Evolutionary conservation across 176 grass and related monocot species (phyloP).

Genomic region (Elymus sibiricus): DNA sequence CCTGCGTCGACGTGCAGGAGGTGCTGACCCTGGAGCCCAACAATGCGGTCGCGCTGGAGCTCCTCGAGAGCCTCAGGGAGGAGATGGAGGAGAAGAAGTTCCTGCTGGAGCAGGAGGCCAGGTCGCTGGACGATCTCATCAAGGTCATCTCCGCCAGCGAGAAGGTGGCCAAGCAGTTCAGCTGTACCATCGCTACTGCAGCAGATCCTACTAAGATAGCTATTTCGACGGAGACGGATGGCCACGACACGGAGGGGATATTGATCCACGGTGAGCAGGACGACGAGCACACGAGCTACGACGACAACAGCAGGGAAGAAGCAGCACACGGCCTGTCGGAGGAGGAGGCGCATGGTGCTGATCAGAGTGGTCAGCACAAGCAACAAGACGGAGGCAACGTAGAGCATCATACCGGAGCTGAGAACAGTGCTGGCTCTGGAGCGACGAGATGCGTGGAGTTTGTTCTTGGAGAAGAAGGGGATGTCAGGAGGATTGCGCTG

Average conservation of each 20-base stretch:
- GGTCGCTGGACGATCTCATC: constrained; percentile 9
- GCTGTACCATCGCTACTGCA: too few relatives aligned
- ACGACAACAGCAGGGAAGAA: neutral
- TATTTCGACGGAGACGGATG: neutral
- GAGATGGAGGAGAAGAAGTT: constrained; percentile 22
- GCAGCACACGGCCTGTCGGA: neutral
- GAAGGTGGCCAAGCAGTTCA: constrained; percentile 15
- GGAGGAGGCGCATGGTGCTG: neutral
- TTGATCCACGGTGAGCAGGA: neutral
- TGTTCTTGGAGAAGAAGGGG: neutral
- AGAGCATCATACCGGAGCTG: neutral
- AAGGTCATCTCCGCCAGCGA: constrained; percentile 19
- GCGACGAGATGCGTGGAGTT: neutral
- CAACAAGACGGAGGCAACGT: neutral
- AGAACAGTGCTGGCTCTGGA: neutral
- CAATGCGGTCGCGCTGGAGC: constrained; percentile 8
- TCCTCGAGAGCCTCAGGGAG: neutral
- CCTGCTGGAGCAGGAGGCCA: constrained; percentile 11
- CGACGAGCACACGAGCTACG: neutral
- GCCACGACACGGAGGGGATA: neutral
- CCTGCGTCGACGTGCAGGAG: constrained; percentile 15
- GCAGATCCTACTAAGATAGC: neutral
- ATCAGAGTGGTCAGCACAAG: neutral
- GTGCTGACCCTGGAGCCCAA: constrained; percentile 9
- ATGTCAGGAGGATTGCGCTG: neutral